Percentiles rank a stretch among this genome's conserved stretches.
Evolutionary conservation across 768 basidiomycete species (phyloP).

Genomic region (Antrodiella citrinella): DNA sequence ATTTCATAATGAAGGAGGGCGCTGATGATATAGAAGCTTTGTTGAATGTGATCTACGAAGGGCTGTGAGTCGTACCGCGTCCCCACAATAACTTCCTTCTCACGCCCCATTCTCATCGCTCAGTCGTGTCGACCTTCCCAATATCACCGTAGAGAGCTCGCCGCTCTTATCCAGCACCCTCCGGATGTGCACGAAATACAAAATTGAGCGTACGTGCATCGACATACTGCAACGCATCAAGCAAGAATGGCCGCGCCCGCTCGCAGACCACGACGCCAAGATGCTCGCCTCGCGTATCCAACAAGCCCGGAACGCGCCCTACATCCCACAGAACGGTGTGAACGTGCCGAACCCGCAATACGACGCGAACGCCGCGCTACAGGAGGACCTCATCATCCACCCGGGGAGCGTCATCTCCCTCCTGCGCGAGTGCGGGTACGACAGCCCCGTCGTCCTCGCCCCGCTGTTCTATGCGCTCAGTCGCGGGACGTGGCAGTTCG

Average conservation of each 20-base stretch:
- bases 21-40: slow-evolving; percentile 11
- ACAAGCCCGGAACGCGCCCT: background rate
- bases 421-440: slow-evolving; percentile 16
- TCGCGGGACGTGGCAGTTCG: slow-evolving; percentile 16
- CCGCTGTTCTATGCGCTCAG: slow-evolving; percentile 23
- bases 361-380: background rate
- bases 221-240: slow-evolving; percentile 3
- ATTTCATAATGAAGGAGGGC: slow-evolving; percentile 6
- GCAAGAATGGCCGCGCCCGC: slow-evolving; percentile 2
- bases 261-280: slow-evolving; percentile 2
- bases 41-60: slow-evolving; percentile 9
- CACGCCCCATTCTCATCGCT: background rate
- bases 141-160: slow-evolving; percentile 12
- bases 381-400: slow-evolving; percentile 15
- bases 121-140: slow-evolving; percentile 15
- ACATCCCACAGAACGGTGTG: background rate
- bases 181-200: slow-evolving; percentile 12
- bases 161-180: slow-evolving; percentile 7
- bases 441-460: slow-evolving; percentile 11
- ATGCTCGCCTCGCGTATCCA: background rate
- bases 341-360: background rate
- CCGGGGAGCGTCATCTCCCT: slow-evolving; percentile 19
- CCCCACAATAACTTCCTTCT: background rate
- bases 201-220: slow-evolving; percentile 1
- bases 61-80: slow-evolving; percentile 12